These are phyloP conservation scores for Mycena haematopus DNA, from an alignment of 768 basidiomycete species.

Conservation along the genomic window DNA sequence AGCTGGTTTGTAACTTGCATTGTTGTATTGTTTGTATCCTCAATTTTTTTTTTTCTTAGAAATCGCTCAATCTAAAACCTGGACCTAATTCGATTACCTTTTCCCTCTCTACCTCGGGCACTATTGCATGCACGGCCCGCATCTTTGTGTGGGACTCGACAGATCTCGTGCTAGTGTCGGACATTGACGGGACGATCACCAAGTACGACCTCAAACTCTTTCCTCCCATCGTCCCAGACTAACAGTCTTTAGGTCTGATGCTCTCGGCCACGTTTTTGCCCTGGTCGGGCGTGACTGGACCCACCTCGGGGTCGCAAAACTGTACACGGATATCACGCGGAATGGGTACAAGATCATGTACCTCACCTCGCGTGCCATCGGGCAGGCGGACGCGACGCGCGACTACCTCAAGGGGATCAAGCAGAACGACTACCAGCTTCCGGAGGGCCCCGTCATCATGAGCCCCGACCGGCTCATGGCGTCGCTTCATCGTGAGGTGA, in stretches of 20 bases:
- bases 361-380: constrained; percentile 94
- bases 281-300: constrained; percentile 99
- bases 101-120: constrained; percentile 84
- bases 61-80: constrained; percentile 81
- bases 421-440: constrained; percentile 95
- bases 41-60: constrained; percentile 53
- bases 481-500: constrained; percentile 95
- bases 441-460: constrained; percentile 98
- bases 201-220: constrained; percentile 62
- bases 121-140: constrained; percentile 85
- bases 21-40: background rate
- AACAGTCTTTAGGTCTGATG: constrained; percentile 75
- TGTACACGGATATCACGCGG: constrained; percentile 93
- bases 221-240: background rate
- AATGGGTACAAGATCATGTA: constrained; percentile 99
- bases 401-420: constrained; percentile 94
- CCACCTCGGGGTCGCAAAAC: constrained; percentile 93
- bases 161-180: constrained; percentile 90
- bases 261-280: constrained; percentile 94
- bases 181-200: constrained; percentile 99
- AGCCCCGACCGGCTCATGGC: constrained; percentile 95
- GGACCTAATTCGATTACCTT: constrained; percentile 95
- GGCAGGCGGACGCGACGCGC: constrained; percentile 95
- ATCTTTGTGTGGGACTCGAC: constrained; percentile 97
- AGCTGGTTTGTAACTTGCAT: constrained; percentile 65